A percentile compares a stretch with the other conserved stretches of the same genome.
phyloP scores from a whole-genome alignment of 2,329 filamentous ascomycete genomes.

The Bipolaris oryzae region DNA sequence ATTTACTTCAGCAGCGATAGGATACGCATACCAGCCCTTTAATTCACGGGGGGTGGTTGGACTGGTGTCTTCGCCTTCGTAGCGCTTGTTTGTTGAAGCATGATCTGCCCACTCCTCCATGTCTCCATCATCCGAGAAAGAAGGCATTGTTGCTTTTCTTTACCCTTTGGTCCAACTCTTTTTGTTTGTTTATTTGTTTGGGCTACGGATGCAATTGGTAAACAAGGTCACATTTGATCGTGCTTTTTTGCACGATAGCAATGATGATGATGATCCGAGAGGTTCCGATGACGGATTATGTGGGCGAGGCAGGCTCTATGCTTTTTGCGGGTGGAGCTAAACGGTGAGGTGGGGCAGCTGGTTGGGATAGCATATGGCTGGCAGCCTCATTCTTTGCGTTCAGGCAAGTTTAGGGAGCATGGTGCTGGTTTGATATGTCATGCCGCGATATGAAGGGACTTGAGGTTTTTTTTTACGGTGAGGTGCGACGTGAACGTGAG shows the following conservation, averaged over 20 bases:
- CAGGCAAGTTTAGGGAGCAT: background rate
- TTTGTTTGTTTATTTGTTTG: background rate
- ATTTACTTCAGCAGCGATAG: slow-evolving; percentile 78
- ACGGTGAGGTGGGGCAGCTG: background rate
- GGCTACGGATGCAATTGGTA: background rate
- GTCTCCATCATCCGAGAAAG: slow-evolving; percentile 14
- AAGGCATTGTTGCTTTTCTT: slow-evolving; percentile 15
- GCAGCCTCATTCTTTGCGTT: background rate
- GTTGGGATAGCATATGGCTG: background rate
- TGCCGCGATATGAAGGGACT: background rate
- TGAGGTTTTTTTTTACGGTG: background rate
- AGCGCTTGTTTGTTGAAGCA: slow-evolving; percentile 16
- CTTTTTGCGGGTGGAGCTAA: slow-evolving; percentile 2
- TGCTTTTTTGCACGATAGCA: background rate
- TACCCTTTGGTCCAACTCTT: background rate
- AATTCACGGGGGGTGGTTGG: slow-evolving; percentile 81
- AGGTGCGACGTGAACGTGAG: background rate
- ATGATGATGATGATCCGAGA: slow-evolving; percentile 6
- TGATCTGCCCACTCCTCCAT: slow-evolving; percentile 4
- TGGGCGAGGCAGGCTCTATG: background rate
- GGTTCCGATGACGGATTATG: background rate
- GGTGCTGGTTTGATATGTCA: background rate
- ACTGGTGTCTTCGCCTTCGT: slow-evolving; percentile 58
- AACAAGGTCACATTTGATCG: background rate
- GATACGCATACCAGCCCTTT: slow-evolving; percentile 87